These are phyloP conservation scores for Plasmopara viticola DNA, from an alignment of 352 stramenopile species.

Conservation along the genomic window DNA sequence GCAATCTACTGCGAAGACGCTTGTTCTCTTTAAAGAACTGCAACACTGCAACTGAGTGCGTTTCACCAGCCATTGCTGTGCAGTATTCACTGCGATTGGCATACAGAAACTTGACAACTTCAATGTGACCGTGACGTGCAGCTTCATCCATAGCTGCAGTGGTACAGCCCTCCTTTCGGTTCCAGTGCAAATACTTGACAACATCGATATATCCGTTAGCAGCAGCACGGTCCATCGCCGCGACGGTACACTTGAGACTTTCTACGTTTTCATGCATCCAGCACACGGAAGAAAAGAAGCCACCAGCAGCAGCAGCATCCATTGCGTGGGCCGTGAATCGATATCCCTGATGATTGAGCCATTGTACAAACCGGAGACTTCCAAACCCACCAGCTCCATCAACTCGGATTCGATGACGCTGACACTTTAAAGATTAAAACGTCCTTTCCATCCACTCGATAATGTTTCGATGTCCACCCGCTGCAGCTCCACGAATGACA, in stretches of 20 bases:
- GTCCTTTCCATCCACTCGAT: conserved; percentile 29
- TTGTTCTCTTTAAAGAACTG: conserved; percentile 29
- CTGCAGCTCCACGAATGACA: conserved; percentile 22
- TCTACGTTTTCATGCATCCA: conserved; percentile 25
- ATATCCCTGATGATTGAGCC: conserved; percentile 24
- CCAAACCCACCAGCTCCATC: conserved; percentile 25
- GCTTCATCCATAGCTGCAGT: conserved; percentile 34
- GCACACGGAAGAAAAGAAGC: conserved; percentile 19
- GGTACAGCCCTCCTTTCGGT: conserved; percentile 36
- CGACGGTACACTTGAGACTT: conserved; percentile 13
- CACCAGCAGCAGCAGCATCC: conserved; percentile 22
- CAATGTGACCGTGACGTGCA: conserved; percentile 25
- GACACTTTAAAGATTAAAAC: conserved; percentile 12
- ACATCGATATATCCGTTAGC: conserved; percentile 20
- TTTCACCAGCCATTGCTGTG: conserved; percentile 22
- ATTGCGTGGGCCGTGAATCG: conserved; percentile 24
- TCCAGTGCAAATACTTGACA: conserved; percentile 29
- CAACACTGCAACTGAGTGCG: conserved; percentile 25
- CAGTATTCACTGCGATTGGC: conserved; percentile 33
- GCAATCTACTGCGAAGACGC: conserved; percentile 22
- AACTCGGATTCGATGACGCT: conserved; percentile 30
- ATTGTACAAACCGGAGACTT: conserved; percentile 29
- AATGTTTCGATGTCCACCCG: conserved; percentile 16
- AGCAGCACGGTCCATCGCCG: conserved; percentile 31
- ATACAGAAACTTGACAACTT: conserved; percentile 32